Evolutionary conservation across 192 early-diverging fungal species (phyloP).

Genomic region (Gryganskiella cystojenkinii): DNA sequence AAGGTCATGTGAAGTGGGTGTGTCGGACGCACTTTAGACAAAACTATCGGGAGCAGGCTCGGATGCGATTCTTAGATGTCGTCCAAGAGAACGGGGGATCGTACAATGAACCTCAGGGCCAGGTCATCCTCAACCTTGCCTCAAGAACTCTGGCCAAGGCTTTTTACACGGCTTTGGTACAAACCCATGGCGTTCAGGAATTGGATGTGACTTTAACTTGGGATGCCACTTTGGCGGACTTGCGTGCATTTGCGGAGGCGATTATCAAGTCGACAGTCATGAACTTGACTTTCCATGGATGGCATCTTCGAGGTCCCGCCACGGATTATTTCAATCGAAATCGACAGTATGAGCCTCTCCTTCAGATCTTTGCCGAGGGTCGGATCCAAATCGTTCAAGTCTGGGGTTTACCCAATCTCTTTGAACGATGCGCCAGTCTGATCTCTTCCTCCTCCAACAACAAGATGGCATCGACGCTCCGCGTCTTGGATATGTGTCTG

Average conservation of each 20-base stretch:
- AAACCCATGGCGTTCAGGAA: neutral
- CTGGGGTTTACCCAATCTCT: too few relatives aligned
- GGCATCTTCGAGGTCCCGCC: constrained; percentile 7
- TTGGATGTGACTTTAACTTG: neutral
- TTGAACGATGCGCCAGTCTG: neutral
- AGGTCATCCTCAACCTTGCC: neutral
- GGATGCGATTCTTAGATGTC: neutral
- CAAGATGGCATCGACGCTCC: too few relatives aligned
- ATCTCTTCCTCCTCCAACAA: too few relatives aligned
- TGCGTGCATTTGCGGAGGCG: neutral
- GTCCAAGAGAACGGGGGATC: neutral
- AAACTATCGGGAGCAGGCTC: neutral
- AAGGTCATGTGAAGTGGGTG: constrained; percentile 28
- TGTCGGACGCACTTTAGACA: constrained; percentile 8
- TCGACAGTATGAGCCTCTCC: neutral
- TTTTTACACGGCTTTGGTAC: constrained; percentile 6
- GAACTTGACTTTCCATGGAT: neutral
- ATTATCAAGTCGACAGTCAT: neutral
- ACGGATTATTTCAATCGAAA: neutral
- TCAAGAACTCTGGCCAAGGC: neutral
- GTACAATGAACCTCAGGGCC: neutral
- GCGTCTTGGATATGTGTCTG: too few relatives aligned
- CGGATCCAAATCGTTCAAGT: neutral
- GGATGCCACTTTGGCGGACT: constrained; percentile 9
- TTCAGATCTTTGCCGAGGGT: neutral